These are phyloP conservation scores for Strobilomyces confusus DNA, from an alignment of 768 basidiomycete genomes.

Conservation along the genomic window DNA sequence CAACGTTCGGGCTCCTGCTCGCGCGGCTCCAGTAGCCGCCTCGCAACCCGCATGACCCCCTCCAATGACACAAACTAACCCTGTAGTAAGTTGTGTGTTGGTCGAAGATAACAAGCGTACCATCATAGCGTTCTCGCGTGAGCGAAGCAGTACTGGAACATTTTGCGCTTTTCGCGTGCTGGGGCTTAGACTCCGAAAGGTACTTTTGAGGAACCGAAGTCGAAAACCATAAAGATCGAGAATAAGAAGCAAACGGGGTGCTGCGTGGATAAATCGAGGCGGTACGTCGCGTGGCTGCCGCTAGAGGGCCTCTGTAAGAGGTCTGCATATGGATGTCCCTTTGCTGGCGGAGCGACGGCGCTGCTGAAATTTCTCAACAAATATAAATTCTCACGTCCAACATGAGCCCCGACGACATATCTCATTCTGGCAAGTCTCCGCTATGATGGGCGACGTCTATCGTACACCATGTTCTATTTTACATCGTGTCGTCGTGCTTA, in stretches of 20 bases:
- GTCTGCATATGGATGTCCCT: no score
- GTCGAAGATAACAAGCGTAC: no score
- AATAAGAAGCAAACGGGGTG: neutral
- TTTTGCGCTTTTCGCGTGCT: neutral
- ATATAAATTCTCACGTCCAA: slow-evolving; percentile 9
- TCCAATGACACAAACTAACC: slow-evolving; percentile 79
- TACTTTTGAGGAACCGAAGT: neutral
- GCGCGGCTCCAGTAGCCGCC: slow-evolving; percentile 81
- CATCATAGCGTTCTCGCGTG: slow-evolving; percentile 20
- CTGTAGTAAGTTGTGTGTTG: no score
- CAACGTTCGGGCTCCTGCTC: slow-evolving; percentile 76
- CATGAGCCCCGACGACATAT: slow-evolving; percentile 16
- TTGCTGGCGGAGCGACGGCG: no score
- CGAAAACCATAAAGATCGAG: neutral
- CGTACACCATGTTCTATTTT: no score
- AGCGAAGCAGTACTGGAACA: neutral
- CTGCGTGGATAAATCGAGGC: neutral
- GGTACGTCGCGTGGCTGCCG: slow-evolving; percentile 5
- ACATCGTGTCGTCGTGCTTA: no score
- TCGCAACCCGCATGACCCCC: slow-evolving; percentile 94
- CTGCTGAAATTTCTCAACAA: no score
- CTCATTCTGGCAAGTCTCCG: slow-evolving; percentile 19
- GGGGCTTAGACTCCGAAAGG: neutral
- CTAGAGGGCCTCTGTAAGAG: neutral
- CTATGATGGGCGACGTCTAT: no score